Conservation (phyloP, 306 rosid genomes). For the Aeschynomene evenia region DNA sequence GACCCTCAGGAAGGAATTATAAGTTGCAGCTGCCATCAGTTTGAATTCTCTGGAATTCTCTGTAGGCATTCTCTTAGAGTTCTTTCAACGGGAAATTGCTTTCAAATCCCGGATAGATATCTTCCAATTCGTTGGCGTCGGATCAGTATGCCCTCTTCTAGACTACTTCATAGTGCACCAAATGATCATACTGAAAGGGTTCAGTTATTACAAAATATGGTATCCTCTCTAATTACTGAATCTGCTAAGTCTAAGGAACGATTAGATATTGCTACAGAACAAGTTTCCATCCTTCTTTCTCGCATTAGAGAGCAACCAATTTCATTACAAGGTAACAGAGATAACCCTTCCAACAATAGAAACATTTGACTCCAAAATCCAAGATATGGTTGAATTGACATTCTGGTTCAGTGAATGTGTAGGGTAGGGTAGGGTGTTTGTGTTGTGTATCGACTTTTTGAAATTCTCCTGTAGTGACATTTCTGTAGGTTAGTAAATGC, state of each 20-base stretch:
- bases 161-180: conserved; percentile 52
- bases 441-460: conserved; percentile 23
- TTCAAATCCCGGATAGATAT: conserved; percentile 89
- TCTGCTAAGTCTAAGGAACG: conserved; percentile 88
- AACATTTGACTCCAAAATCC: conserved; percentile 36
- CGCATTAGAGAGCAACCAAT: conserved; percentile 76
- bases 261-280: conserved; percentile 78
- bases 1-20: conserved; percentile 76
- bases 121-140: conserved; percentile 95
- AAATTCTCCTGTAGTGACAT: conserved; percentile 15
- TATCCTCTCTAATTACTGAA: conserved; percentile 74
- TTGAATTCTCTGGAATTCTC: conserved; percentile 91
- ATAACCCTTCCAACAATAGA: conserved; percentile 57
- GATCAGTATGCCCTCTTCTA: conserved; percentile 63
- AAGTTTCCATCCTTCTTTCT: conserved; percentile 68
- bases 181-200: conserved; percentile 71
- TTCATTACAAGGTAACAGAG: conserved; percentile 60
- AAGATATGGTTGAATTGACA: conserved; percentile 1
- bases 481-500: conserved; percentile 37
- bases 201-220: conserved; percentile 70
- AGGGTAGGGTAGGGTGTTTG: conserved; percentile 13
- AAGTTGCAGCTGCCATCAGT: conserved; percentile 92
- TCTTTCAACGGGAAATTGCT: conserved; percentile 91
- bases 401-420: conserved; percentile 16
- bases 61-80: conserved; percentile 92